Conservation (phyloP, 1,284 basidiomycete species). For the Phellinidium pouzarii region DNA sequence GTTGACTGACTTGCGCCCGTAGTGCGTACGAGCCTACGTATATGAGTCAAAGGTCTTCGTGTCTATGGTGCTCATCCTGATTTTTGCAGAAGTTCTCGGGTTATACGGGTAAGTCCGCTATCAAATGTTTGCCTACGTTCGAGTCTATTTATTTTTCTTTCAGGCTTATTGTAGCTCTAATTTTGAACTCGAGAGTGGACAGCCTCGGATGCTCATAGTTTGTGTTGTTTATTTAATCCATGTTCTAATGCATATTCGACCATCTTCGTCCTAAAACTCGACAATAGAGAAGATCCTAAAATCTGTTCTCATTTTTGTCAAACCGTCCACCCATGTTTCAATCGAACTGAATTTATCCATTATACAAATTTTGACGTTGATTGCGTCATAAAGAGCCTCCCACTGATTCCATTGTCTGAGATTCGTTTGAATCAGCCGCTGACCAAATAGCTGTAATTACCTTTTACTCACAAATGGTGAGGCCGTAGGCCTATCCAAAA, state of each 20-base stretch:
- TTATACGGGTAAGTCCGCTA: slow-evolving; percentile 49
- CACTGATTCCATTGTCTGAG: slow-evolving; percentile 51
- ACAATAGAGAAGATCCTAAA: background rate
- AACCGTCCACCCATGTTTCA: no score
- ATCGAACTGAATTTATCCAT: no score
- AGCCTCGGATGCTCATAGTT: slow-evolving; percentile 11
- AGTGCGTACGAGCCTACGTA: slow-evolving; percentile 22
- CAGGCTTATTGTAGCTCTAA: slow-evolving; percentile 84
- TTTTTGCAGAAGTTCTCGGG: slow-evolving; percentile 82
- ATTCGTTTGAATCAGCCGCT: slow-evolving; percentile 3
- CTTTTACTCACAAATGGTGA: slow-evolving; percentile 64
- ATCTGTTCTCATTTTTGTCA: background rate
- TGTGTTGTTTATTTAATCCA: background rate
- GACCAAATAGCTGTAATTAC: background rate
- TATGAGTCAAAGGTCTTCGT: slow-evolving; percentile 94
- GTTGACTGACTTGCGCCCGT: background rate
- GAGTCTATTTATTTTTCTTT: slow-evolving; percentile 6
- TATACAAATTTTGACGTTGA: background rate
- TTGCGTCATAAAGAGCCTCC: slow-evolving; percentile 35
- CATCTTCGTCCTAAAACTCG: background rate
- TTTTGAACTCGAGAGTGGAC: slow-evolving; percentile 67
- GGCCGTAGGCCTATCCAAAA: slow-evolving; percentile 86
- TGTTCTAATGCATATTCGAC: background rate
- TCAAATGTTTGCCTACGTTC: background rate
- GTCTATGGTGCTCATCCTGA: slow-evolving; percentile 75